Percentiles rank a stretch among this genome's conserved stretches.
Evolutionary conservation across 768 basidiomycete genomes (phyloP).

Genomic region (Suillus americanus): DNA sequence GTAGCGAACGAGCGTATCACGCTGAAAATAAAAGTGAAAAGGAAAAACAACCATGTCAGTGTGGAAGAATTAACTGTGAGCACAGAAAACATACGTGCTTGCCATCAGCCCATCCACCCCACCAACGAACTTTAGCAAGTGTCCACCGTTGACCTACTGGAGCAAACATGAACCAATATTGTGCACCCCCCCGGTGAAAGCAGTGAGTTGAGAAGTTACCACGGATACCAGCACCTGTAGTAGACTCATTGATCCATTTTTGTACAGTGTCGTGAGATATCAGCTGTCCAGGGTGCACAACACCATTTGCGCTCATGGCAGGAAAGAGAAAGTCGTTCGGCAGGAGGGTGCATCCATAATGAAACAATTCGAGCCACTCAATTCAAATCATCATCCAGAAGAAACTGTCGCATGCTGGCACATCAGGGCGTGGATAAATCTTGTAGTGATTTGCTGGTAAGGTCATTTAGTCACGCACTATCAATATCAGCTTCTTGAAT

Average conservation of each 20-base stretch:
- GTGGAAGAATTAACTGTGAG: background rate
- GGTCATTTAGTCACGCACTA: background rate
- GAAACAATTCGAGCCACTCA: background rate
- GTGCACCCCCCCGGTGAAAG: constrained; percentile 29
- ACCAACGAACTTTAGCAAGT: constrained; percentile 34
- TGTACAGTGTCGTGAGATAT: constrained; percentile 24
- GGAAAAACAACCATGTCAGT: background rate
- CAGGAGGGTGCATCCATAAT: constrained; percentile 10
- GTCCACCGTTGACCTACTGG: constrained; percentile 33
- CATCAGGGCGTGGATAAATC: background rate
- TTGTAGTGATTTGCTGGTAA: constrained; percentile 7
- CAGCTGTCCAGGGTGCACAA: constrained; percentile 21
- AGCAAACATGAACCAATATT: constrained; percentile 29
- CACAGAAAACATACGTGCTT: constrained; percentile 29
- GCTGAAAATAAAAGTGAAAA: background rate
- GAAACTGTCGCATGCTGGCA: background rate
- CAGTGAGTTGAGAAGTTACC: constrained; percentile 29
- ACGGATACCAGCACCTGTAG: background rate
- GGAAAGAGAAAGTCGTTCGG: constrained; percentile 23
- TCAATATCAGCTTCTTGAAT: background rate
- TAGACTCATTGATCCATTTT: constrained; percentile 16
- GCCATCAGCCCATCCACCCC: constrained; percentile 42
- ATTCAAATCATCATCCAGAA: constrained; percentile 2
- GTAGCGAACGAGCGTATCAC: constrained; percentile 17
- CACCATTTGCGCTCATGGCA: constrained; percentile 19